These are phyloP conservation scores for Austroboletus festivus DNA, from an alignment of 768 basidiomycete genomes.

Conservation along the genomic window DNA sequence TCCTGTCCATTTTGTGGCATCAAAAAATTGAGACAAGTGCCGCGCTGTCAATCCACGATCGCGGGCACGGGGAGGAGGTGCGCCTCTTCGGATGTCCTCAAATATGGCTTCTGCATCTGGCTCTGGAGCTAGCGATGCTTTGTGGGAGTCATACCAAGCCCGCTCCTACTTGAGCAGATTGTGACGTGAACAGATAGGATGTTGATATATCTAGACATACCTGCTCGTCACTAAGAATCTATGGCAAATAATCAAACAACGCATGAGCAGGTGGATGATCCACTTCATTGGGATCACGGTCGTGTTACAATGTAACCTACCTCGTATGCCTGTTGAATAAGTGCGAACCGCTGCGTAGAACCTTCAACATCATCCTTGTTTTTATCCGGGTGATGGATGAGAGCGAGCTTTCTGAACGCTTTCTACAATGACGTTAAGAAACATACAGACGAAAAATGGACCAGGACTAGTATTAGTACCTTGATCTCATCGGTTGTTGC, in stretches of 20 bases:
- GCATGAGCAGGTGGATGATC: neutral
- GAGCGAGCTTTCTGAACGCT: constrained; percentile 80
- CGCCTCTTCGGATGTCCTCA: constrained; percentile 77
- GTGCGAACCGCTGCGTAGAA: constrained; percentile 82
- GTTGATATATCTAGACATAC: constrained; percentile 41
- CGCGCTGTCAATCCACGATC: constrained; percentile 78
- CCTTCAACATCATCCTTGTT: constrained; percentile 81
- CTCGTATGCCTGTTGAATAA: constrained; percentile 94
- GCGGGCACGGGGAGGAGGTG: constrained; percentile 46
- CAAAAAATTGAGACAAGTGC: constrained; percentile 84
- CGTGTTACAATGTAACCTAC: constrained; percentile 39
- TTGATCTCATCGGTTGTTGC: constrained; percentile 89
- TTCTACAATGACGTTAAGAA: constrained; percentile 42
- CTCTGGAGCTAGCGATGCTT: constrained; percentile 72
- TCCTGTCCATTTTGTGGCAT: constrained; percentile 61
- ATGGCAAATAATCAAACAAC: constrained; percentile 41
- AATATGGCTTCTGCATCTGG: constrained; percentile 83
- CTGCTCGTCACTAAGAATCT: constrained; percentile 95
- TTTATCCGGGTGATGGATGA: constrained; percentile 87
- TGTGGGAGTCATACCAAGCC: constrained; percentile 97
- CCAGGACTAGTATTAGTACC: constrained; percentile 37
- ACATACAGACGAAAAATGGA: neutral
- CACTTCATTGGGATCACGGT: neutral
- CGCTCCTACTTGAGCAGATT: constrained; percentile 69
- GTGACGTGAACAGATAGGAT: neutral